Base-by-base conservation (phyloP, 2,329 filamentous ascomycete species). In the Scedosporium aurantiacum region DNA sequence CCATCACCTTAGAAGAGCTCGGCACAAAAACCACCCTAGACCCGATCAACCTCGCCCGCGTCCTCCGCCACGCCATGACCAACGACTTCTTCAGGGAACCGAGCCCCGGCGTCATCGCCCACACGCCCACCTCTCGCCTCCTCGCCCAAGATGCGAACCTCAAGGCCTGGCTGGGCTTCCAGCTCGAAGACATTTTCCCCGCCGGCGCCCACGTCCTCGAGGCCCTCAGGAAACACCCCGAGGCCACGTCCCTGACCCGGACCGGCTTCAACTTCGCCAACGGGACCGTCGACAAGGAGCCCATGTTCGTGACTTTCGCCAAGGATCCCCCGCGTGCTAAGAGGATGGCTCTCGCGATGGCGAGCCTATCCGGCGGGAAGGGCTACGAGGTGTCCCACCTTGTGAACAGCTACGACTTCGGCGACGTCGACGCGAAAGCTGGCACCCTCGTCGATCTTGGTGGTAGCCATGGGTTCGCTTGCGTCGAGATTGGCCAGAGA, bases 391-490 rank as follows among this genome's bases (percentile, higher is more conserved):
- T 82, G 2, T 70, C 70, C 18, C 75, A 83, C 64, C 73, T 86
- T 6, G 73, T 83, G 1, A 71, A 81, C 45, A 79, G 77, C 56
- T 85, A 81, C 66, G 79, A 84, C 66, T 79, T 85, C 66, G 69
- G 74, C 1, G 74, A 73, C 1, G 69, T 85, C 1, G 74, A 82
- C 58, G 69, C 70, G 0, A 67, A 63, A 1, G 69, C 70, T 4
- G 82, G 78, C 2, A 81, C 75, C 0, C 70, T 87, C 43, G 82
- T 87, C 4, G 84, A 86, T 60, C 66, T 84, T 14, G 83, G 84
- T 8, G 83, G 84, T 2, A 81, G 79, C 21, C 79, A 81, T 60
- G 83, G 84, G 0, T 81, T 83, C 54, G 78, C 80, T 16, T 78
- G 75, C 57, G 74, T 81, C 14, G 80, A 78, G 3, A 71, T 86